Evolutionary conservation across 495 filamentous ascomycete genomes (phyloP), one percentile per base, ranked within the genome.

Genomic region (Xylaria cubensis): DNA sequence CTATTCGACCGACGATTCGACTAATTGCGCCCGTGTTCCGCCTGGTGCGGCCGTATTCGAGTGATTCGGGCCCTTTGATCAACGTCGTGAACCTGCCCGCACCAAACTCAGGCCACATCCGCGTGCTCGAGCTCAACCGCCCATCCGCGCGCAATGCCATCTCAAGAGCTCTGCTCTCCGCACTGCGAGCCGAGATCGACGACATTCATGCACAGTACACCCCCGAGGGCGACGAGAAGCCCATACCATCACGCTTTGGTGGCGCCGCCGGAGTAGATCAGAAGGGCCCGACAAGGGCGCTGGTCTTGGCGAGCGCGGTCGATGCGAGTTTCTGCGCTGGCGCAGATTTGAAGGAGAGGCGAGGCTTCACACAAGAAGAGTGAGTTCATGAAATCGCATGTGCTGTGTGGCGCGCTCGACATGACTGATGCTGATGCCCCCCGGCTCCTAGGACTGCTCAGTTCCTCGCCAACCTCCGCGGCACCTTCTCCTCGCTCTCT

Each of bases 321-420:
- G 93, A 97, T 53, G 84, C 87, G 3, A 90, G 89, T 66, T 99
- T 99, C 82, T 98, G 95, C 82, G 94, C 97, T 0, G 96, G 96
- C 41, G 96, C 96, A 1, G 95, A 99, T 74, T 80, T 99, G 70
- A 98, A 97, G 78, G 96, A 98, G 84, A 86, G 95, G 26, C 87
- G 86, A 42, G 86, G 83, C 0, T 94, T 98, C 80, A 92, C 87
- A 4, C 84, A 81, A 67, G 89, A 92, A 66, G 91, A 97, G 90
- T 86, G 58, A 67, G 83, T 74, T 69, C 4, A 19, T 13, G 2
- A 13, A 7, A 13, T 64, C 53, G 34, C 36, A n/a, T 55, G 19
- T 15, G 90, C 75, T 50, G 81, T 67, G 2, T 29, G 2, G 1
- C 32, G 39, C 34, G 56, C 32, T 68, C 64, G 69, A 71, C 42